These are phyloP conservation scores for Apiospora hydei DNA, from an alignment of 2,329 filamentous ascomycete species.

Conservation along the genomic window DNA sequence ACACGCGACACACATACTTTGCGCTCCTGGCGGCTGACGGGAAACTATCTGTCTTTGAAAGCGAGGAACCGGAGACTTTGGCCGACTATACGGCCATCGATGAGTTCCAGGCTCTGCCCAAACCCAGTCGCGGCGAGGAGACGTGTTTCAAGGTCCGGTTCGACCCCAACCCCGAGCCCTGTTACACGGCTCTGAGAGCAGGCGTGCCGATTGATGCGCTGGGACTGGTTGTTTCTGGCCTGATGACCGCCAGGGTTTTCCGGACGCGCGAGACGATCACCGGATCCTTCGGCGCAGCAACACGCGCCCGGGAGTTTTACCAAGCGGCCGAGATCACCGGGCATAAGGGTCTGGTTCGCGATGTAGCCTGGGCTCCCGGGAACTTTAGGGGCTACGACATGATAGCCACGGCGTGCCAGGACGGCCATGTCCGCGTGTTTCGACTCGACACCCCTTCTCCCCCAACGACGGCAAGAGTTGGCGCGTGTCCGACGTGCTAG, in stretches of 20 bases:
- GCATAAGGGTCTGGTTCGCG: conserved; percentile 80
- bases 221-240: conserved; percentile 83
- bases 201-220: conserved; percentile 83
- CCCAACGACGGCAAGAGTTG: conserved; percentile 58
- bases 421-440: conserved; percentile 90
- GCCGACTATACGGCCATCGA: conserved; percentile 79
- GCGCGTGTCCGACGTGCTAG: conserved; percentile 55
- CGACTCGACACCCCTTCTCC: conserved; percentile 70
- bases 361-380: conserved; percentile 91
- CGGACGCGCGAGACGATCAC: conserved; percentile 70
- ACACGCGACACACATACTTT: conserved; percentile 81
- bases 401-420: conserved; percentile 90
- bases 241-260: conserved; percentile 84
- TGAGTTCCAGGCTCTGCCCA: conserved; percentile 74
- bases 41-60: conserved; percentile 81
- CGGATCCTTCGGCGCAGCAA: conserved; percentile 58
- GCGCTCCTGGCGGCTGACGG: conserved; percentile 87
- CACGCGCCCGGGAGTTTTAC: conserved; percentile 80
- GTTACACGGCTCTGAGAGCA: conserved; percentile 78
- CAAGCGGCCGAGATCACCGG: conserved; percentile 78
- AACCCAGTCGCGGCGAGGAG: conserved; percentile 82
- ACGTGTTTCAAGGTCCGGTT: conserved; percentile 86
- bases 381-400: conserved; percentile 90
- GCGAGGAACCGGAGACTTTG: conserved; percentile 82
- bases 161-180: conserved; percentile 84